Evolutionary conservation across 176 grass and related monocot genomes (phyloP).

Genomic region (Triticum dicoccoides): DNA sequence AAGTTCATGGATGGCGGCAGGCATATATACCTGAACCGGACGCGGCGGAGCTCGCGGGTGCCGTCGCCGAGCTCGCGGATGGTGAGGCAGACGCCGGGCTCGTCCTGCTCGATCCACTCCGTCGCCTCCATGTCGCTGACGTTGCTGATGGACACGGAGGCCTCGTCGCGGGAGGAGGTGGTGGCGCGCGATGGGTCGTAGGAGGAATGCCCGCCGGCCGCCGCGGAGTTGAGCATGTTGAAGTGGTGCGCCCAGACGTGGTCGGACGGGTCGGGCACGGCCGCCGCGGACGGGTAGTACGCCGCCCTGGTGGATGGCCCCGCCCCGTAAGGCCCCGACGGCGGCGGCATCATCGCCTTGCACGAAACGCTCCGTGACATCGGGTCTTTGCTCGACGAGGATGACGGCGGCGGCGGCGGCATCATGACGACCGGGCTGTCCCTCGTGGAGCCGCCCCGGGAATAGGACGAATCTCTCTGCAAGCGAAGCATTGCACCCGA

Average conservation of each 20-base stretch:
- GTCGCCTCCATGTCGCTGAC: conserved; percentile 68
- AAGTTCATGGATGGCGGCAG: neutral
- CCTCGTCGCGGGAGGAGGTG: conserved; percentile 85
- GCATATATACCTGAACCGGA: conserved; percentile 67
- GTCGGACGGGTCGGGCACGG: conserved; percentile 73
- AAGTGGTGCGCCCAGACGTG: conserved; percentile 75
- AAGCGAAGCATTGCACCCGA: neutral
- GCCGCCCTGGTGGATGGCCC: conserved; percentile 36
- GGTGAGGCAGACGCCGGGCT: conserved; percentile 93
- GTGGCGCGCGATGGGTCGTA: conserved; percentile 73
- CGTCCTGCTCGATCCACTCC: conserved; percentile 92
- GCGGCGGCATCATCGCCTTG: conserved; percentile 28
- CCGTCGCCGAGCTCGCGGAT: conserved; percentile 93
- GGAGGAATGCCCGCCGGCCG: conserved; percentile 37
- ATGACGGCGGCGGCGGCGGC: neutral
- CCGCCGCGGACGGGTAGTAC: conserved; percentile 46
- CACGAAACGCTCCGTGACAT: conserved; percentile 25
- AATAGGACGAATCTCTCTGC: conserved; percentile 87
- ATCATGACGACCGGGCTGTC: conserved; percentile 45
- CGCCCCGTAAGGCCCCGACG: conserved; percentile 24
- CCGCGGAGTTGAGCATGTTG: conserved; percentile 50
- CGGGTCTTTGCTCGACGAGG: conserved; percentile 42
- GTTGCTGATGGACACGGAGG: conserved; percentile 90
- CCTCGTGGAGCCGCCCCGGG: conserved; percentile 57
- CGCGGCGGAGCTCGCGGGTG: conserved; percentile 85